Evolutionary conservation across 805 yeast species (phyloP).

Genomic region (Komagataella mondaviorum): DNA sequence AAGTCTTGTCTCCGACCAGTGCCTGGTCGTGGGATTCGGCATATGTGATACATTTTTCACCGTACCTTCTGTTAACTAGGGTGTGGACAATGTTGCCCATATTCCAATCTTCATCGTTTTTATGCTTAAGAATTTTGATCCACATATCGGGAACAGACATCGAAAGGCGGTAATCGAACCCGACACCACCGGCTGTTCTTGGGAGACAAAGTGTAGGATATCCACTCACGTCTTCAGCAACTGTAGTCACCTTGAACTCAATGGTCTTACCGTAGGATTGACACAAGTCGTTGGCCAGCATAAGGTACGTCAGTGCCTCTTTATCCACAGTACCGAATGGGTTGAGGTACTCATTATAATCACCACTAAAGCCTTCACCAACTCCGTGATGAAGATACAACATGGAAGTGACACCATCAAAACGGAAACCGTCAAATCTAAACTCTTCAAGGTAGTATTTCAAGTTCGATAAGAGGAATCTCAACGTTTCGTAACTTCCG

Average conservation of each 20-base stretch:
- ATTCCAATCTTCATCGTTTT: constrained; percentile 84
- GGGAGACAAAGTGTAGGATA: constrained; percentile 90
- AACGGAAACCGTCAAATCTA: constrained; percentile 88
- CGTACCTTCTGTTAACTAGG: constrained; percentile 76
- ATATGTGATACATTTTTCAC: constrained; percentile 81
- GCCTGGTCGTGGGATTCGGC: constrained; percentile 98
- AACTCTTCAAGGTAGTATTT: constrained; percentile 75
- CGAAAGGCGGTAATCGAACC: constrained; percentile 85
- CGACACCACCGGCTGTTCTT: constrained; percentile 69
- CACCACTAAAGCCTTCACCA: constrained; percentile 82
- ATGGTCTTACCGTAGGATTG: constrained; percentile 30
- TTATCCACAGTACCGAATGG: constrained; percentile 64
- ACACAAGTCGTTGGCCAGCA: constrained; percentile 80
- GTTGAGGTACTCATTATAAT: constrained; percentile 81
- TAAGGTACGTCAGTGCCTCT: constrained; percentile 77
- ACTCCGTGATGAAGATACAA: constrained; percentile 86
- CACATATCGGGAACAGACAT: constrained; percentile 99
- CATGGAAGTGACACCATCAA: constrained; percentile 96
- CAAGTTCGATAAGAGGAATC: constrained; percentile 76
- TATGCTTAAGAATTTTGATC: constrained; percentile 85
- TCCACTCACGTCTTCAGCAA: constrained; percentile 96
- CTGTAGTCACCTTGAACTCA: constrained; percentile 36
- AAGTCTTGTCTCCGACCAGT: constrained; percentile 88
- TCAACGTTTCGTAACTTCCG: constrained; percentile 79
- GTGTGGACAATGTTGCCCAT: constrained; percentile 68